These are phyloP conservation scores for Styphnolobium japonicum DNA, from an alignment of 306 rosid genomes.

Conservation along the genomic window DNA sequence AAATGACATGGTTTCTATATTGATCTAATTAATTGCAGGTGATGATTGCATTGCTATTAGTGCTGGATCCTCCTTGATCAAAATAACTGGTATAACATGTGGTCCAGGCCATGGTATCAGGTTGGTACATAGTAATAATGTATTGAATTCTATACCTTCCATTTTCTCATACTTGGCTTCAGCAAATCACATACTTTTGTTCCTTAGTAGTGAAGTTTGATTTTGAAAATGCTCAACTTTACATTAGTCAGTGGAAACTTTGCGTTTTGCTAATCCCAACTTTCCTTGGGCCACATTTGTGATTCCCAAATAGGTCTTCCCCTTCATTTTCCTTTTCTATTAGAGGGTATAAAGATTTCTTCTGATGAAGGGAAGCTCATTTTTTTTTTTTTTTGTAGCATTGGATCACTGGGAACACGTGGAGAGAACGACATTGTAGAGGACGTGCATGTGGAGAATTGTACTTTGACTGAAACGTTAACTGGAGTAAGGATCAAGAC, in stretches of 20 bases:
- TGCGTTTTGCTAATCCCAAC: not conserved
- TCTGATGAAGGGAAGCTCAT: not conserved
- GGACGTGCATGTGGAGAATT: constrained; percentile 48
- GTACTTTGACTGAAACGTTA: constrained; percentile 44
- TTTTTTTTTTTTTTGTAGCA: constrained; percentile 27
- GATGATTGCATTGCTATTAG: constrained; percentile 56
- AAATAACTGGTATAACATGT: constrained; percentile 35
- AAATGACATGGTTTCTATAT: not conserved
- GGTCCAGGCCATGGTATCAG: constrained; percentile 72
- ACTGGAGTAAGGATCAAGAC: constrained; percentile 74
- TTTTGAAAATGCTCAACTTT: not conserved
- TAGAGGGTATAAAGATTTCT: not conserved
- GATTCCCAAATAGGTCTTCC: not conserved
- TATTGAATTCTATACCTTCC: not conserved
- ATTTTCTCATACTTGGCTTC: not conserved
- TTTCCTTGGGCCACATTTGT: not conserved
- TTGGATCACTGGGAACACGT: constrained; percentile 65
- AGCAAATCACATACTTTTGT: not conserved
- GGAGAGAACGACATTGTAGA: constrained; percentile 44
- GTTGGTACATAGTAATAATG: not conserved
- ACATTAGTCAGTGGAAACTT: not conserved
- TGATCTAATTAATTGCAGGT: constrained; percentile 28
- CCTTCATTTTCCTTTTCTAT: not conserved
- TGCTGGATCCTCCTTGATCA: constrained; percentile 42
- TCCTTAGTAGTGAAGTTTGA: not conserved